Evolutionary conservation across 306 rosid species (phyloP).

Genomic region (Abrus precatorius): DNA sequence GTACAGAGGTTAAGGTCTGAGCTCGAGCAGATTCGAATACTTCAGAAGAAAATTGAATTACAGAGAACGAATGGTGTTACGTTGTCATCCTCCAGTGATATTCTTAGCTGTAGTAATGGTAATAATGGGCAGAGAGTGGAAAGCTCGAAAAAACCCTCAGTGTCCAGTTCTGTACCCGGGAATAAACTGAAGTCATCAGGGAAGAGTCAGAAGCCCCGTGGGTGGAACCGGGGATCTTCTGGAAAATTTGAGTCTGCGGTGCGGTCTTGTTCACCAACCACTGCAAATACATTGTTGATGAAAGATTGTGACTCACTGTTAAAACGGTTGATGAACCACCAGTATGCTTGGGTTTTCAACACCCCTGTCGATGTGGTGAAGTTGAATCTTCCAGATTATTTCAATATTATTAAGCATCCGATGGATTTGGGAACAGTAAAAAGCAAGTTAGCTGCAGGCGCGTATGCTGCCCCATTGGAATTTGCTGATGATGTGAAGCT

Average conservation of each 20-base stretch:
- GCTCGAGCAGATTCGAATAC: slow-evolving; percentile 67
- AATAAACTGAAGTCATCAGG: slow-evolving; percentile 48
- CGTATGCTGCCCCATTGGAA: slow-evolving; percentile 62
- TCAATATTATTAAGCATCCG: slow-evolving; percentile 73
- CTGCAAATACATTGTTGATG: slow-evolving; percentile 62
- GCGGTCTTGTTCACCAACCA: slow-evolving; percentile 51
- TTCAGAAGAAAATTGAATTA: slow-evolving; percentile 71
- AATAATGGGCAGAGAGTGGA: slow-evolving; percentile 57
- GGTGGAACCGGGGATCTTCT: slow-evolving; percentile 60
- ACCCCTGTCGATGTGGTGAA: slow-evolving; percentile 80
- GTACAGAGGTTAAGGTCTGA: slow-evolving; percentile 64
- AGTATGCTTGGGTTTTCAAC: slow-evolving; percentile 74
- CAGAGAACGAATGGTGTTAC: slow-evolving; percentile 65
- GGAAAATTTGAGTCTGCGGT: slow-evolving; percentile 62
- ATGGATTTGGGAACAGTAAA: slow-evolving; percentile 89
- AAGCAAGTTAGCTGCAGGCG: slow-evolving; percentile 64
- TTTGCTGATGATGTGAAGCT: slow-evolving; percentile 75
- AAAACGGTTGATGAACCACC: slow-evolving; percentile 71
- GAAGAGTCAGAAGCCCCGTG: slow-evolving; percentile 57
- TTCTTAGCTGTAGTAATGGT: slow-evolving; percentile 74
- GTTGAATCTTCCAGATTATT: slow-evolving; percentile 84
- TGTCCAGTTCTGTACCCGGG: slow-evolving; percentile 49
- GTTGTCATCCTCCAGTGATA: slow-evolving; percentile 79
- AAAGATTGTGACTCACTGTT: slow-evolving; percentile 77
- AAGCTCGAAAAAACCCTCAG: slow-evolving; percentile 49